A percentile compares a stretch with the other conserved stretches of the same genome.
Evolutionary conservation across 768 basidiomycete species (phyloP).

Genomic region (Chalciporus sphaerocephalus): DNA sequence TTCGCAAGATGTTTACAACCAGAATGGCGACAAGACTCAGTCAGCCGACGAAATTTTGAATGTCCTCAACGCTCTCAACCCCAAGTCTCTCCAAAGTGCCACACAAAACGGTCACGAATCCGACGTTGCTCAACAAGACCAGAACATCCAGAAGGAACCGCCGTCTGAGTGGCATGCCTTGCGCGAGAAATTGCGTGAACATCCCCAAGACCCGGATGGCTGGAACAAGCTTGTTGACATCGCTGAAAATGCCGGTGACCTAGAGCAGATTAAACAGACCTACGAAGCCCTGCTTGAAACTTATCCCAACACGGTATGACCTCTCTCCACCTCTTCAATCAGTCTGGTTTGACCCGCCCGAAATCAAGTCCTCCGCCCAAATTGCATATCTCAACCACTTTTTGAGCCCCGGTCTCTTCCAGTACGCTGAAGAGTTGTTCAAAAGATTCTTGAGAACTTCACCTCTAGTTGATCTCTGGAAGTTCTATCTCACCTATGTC

Average conservation of each 20-base stretch:
- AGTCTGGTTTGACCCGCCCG: constrained; percentile 23
- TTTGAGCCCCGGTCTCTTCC: constrained; percentile 59
- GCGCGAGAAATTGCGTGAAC: constrained; percentile 57
- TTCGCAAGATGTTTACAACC: constrained; percentile 26
- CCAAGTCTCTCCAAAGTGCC: constrained; percentile 19
- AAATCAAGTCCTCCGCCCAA: constrained; percentile 71
- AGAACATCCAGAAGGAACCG: constrained; percentile 31
- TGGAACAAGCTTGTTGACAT: constrained; percentile 76
- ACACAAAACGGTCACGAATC: constrained; percentile 29
- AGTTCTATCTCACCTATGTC: constrained; percentile 91
- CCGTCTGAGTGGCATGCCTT: constrained; percentile 66
- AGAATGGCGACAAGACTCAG: constrained; percentile 31
- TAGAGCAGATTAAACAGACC: constrained; percentile 72
- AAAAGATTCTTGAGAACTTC: constrained; percentile 80
- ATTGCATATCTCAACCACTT: constrained; percentile 81
- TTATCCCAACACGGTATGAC: constrained; percentile 89
- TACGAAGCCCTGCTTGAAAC: constrained; percentile 80
- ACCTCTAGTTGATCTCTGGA: constrained; percentile 87
- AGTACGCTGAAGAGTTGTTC: constrained; percentile 84
- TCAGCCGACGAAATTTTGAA: constrained; percentile 37
- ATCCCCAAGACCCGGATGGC: constrained; percentile 69
- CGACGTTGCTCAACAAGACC: constrained; percentile 24
- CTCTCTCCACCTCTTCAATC: constrained; percentile 22
- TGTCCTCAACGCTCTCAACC: constrained; percentile 34
- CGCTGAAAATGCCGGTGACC: constrained; percentile 72